Base-by-base conservation (phyloP, 2,329 filamentous ascomycete genomes). In the Cadophora gregata region DNA sequence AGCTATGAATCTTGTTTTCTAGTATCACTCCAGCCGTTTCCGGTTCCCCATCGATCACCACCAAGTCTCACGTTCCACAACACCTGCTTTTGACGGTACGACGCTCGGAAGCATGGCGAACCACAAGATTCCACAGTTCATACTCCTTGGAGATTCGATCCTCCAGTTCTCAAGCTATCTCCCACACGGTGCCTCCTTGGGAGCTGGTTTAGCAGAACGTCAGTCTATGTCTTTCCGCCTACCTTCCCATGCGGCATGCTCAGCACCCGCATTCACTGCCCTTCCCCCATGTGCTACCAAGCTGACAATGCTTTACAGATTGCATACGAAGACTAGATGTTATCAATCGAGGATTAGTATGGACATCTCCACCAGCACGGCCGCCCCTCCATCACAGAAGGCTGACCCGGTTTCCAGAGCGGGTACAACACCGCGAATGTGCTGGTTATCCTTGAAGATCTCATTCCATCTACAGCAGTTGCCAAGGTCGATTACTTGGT, bases 141-240 rank as follows among this genome's bases (percentile, higher is more conserved):
- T 98, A 69, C 87, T 98, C 27, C 91, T 98, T 69, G 95, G 95
- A 63, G 96, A 98, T 80, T 97, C 93, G 36, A 90, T 98, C 69
- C 90, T 95, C 59, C 89, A 98, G 75, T 82, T 85, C 50, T 85
- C 88, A 1, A 86, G 85, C 70, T 82, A 84, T 42, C 82, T 88
- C 59, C 79, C 85, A 12, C 81, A 86, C 65, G 92, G 90, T 19
- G 95, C 94, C 78, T 92, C 86, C 0, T 92, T 96, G 73, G 87
- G 89, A 66, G 86, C 90, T 25, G 88, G 86, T 19, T 81, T 97
- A 3, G 66, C 70, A 64, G 73, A 75, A 63, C 72, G 58, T 70
- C 63, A 38, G 71, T 66, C 42, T 9, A 45, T 47, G 4, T 45
- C 36, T 50, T 31, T 51, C 59, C 21, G 45, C 42, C 33, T 48